Conservation (phyloP, 208 protist genomes). For the Acanthamoeba healyi region DNA sequence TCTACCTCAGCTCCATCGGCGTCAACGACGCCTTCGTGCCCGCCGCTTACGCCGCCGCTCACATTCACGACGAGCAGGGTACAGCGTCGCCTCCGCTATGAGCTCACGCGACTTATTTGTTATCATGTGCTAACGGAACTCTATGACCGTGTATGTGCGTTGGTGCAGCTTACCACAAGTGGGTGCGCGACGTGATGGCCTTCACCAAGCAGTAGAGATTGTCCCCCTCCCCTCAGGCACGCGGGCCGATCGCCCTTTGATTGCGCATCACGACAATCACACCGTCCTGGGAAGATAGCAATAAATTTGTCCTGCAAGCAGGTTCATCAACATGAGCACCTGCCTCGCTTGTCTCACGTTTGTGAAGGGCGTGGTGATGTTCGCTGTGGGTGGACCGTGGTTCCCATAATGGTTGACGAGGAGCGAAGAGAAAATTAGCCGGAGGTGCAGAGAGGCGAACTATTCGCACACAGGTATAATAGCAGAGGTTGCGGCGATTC, state of each 20-base stretch:
- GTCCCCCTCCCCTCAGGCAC: neutral
- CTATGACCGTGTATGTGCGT: neutral
- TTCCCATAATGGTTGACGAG: neutral
- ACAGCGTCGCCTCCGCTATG: too few species aligned
- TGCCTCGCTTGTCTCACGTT: too few species aligned
- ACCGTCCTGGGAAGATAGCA: too few species aligned
- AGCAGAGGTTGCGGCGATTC: slow-evolving; percentile 20
- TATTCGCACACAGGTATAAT: neutral
- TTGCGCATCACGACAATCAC: slow-evolving; percentile 1
- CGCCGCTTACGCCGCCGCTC: slow-evolving; percentile 49
- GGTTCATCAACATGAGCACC: too few species aligned
- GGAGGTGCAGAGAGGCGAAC: neutral
- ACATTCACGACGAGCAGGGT: slow-evolving; percentile 28
- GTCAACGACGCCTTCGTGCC: slow-evolving; percentile 45
- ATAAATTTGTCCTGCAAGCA: too few species aligned
- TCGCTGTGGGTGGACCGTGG: neutral
- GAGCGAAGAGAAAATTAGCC: neutral
- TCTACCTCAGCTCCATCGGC: slow-evolving; percentile 53
- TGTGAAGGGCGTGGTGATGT: too few species aligned
- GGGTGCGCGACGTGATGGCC: slow-evolving; percentile 32
- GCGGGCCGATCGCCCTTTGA: neutral
- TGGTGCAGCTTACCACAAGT: slow-evolving; percentile 45
- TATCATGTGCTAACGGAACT: neutral
- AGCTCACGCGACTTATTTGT: too few species aligned
- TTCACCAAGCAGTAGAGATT: slow-evolving; percentile 47